Evolutionary conservation across 805 yeast species (phyloP).

Genomic region (Candida ovalis): DNA sequence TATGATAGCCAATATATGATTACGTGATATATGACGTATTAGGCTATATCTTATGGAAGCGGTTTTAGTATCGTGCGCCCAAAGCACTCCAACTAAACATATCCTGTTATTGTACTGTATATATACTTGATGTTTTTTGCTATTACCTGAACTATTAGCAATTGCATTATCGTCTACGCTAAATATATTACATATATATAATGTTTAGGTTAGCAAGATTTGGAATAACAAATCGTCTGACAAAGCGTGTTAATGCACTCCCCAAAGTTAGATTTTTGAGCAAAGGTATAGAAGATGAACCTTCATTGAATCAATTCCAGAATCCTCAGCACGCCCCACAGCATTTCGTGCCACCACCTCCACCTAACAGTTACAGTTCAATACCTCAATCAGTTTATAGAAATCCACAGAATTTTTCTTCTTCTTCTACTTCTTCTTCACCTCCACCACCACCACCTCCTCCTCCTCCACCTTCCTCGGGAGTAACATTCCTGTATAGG

Average conservation of each 20-base stretch:
- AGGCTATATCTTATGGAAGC: too few species aligned
- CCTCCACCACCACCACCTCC: not conserved
- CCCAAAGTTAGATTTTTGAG: not conserved
- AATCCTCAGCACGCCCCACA: constrained; percentile 17
- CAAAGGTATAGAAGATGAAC: constrained; percentile 15
- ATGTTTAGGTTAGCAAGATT: not conserved
- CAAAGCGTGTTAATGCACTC: not conserved
- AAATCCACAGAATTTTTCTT: too few species aligned
- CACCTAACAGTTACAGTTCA: not conserved
- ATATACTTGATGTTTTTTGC: too few species aligned
- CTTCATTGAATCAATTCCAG: constrained; percentile 25
- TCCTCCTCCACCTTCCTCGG: not conserved
- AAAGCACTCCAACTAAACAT: too few species aligned
- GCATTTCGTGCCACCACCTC: constrained; percentile 13
- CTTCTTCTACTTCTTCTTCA: not conserved
- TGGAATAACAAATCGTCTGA: not conserved
- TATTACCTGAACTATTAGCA: too few species aligned
- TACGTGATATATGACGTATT: too few species aligned
- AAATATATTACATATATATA: too few species aligned
- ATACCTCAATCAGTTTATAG: not conserved
- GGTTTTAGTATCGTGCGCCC: too few species aligned
- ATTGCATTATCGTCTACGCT: too few species aligned
- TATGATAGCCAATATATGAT: too few species aligned
- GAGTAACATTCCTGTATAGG: not conserved
- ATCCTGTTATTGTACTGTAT: too few species aligned